Evolutionary conservation across 2,329 filamentous ascomycete genomes (phyloP).

Genomic region (Talaromyces marneffei): DNA sequence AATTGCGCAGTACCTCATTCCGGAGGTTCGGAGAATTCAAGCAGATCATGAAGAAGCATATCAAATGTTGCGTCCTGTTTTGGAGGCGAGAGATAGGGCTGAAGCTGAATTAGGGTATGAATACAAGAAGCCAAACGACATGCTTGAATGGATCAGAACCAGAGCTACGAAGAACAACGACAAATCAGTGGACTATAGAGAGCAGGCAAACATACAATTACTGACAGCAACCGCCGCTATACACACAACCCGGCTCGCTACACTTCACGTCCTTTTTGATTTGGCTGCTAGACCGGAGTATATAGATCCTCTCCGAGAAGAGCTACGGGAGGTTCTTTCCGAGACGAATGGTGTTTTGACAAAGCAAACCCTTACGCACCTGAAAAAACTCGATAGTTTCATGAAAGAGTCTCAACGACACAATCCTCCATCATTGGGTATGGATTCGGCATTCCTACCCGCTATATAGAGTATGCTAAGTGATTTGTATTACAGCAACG

Average conservation of each 20-base stretch:
- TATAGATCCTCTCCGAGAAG: conserved; percentile 5
- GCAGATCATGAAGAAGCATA: conserved; percentile 2
- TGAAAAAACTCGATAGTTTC: conserved; percentile 7
- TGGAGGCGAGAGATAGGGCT: neutral
- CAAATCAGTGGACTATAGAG: conserved; percentile 1
- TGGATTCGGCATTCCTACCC: neutral
- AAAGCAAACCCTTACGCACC: conserved; percentile 3
- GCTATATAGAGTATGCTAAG: neutral
- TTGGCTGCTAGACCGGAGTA: conserved; percentile 5
- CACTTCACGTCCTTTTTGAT: conserved; percentile 2
- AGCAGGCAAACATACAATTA: conserved; percentile 1
- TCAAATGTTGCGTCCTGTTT: neutral
- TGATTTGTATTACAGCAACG: neutral
- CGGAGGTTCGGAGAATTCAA: conserved; percentile 1
- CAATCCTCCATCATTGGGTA: conserved; percentile 6
- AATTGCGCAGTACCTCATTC: conserved; percentile 1
- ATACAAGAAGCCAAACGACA: neutral
- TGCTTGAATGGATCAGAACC: conserved; percentile 1
- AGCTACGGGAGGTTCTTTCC: neutral
- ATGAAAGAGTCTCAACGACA: conserved; percentile 6
- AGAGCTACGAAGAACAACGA: neutral
- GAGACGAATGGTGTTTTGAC: conserved; percentile 1
- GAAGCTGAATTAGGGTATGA: neutral
- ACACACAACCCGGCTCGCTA: neutral
- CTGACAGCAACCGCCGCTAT: neutral